A percentile compares a stretch with the other conserved stretches of the same genome.
phyloP scores from a whole-genome alignment of 2,329 filamentous ascomycete species.

The Periconia digitata region DNA sequence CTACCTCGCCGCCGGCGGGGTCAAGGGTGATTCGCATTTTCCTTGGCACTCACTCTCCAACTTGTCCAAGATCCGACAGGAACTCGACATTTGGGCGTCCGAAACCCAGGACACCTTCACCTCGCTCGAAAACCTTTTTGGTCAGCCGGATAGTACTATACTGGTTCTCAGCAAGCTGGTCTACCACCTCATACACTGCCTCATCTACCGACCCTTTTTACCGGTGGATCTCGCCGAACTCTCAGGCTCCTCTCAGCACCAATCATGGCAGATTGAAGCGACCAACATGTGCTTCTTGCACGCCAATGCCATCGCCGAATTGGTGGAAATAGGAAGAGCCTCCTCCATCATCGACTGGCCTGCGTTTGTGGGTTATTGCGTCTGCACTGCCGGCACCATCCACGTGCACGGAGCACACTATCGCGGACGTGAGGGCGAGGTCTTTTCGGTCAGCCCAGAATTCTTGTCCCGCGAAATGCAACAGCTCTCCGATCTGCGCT shows the following conservation, averaged over 20 bases:
- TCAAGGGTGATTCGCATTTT: conserved; percentile 87
- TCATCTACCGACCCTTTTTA: conserved; percentile 84
- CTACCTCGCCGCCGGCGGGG: conserved; percentile 81
- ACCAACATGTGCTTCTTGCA: conserved; percentile 86
- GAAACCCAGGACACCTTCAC: conserved; percentile 79
- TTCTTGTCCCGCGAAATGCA: conserved; percentile 79
- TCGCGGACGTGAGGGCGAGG: conserved; percentile 61
- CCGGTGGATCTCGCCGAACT: conserved; percentile 82
- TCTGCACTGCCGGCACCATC: conserved; percentile 83
- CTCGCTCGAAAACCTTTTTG: conserved; percentile 73
- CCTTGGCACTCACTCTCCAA: conserved; percentile 88
- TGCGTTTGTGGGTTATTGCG: conserved; percentile 81
- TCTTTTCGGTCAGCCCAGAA: conserved; percentile 66
- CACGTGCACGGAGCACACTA: conserved; percentile 87
- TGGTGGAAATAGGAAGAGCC: conserved; percentile 77
- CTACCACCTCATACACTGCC: conserved; percentile 82
- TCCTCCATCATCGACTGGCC: conserved; percentile 80
- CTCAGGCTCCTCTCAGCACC: conserved; percentile 77
- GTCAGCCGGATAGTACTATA: conserved; percentile 75
- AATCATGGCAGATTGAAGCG: conserved; percentile 90
- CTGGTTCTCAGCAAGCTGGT: conserved; percentile 82
- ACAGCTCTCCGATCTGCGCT: conserved; percentile 72
- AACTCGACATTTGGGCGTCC: conserved; percentile 82
- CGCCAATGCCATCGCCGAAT: conserved; percentile 81
- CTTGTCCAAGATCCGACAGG: conserved; percentile 81